Conservation (phyloP, 83 land plant genomes). For the Isoetes engelmannii region DNA sequence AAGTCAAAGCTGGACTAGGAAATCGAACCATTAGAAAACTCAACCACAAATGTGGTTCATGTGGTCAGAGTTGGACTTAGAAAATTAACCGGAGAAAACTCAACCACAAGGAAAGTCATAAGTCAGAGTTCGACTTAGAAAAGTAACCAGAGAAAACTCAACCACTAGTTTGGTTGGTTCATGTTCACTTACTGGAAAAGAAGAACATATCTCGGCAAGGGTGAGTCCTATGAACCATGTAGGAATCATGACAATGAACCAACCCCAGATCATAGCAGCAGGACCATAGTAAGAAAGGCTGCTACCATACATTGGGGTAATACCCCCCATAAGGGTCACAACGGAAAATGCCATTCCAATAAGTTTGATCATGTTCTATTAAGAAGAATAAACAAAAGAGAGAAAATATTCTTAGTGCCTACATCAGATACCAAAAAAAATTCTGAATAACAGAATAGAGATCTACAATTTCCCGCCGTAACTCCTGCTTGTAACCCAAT, state of each 20-base stretch:
- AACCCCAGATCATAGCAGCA: constrained; percentile 2
- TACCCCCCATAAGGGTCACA: neutral
- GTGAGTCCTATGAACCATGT: constrained; percentile 5
- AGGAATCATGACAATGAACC: neutral
- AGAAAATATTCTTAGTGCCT: too few species aligned
- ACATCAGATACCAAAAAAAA: neutral
- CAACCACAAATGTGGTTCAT: too few species aligned
- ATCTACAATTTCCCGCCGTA: constrained; percentile 13
- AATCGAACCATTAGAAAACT: neutral
- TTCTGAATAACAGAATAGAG: neutral
- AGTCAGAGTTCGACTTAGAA: too few species aligned
- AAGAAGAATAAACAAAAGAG: too few species aligned
- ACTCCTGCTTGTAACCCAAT: constrained; percentile 16
- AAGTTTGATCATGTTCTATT: neutral
- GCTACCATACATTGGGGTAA: neutral
- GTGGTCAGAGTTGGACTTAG: too few species aligned
- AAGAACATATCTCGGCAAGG: constrained; percentile 6
- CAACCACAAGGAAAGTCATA: too few species aligned
- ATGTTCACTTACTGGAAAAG: neutral
- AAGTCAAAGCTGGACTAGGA: neutral
- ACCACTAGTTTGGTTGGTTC: too few species aligned
- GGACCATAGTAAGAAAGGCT: constrained; percentile 2
- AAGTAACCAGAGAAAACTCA: too few species aligned
- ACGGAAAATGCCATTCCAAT: neutral
- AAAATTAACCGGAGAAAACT: too few species aligned